phyloP scores from a whole-genome alignment of 495 filamentous ascomycete species.

The Evernia prunastri region DNA sequence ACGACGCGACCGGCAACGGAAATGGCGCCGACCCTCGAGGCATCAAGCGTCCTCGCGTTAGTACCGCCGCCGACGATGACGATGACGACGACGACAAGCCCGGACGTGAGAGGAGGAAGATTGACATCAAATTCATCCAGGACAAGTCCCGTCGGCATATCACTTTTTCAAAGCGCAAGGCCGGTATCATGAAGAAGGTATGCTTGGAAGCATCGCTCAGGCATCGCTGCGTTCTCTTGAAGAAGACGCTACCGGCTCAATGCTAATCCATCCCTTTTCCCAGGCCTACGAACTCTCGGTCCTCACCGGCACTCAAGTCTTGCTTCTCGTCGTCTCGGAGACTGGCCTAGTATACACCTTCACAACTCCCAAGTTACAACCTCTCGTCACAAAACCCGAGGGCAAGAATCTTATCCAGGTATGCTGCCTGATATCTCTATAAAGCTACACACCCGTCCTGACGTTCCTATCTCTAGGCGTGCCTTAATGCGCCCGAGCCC shows the following conservation, averaged over 20 bases:
- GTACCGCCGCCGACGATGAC: conserved; percentile 78
- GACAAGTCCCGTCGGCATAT: conserved; percentile 99
- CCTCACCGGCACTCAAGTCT: conserved; percentile 94
- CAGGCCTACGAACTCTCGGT: conserved; percentile 98
- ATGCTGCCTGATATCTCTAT: conserved; percentile 28
- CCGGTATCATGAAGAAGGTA: conserved; percentile 99
- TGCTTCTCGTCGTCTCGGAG: conserved; percentile 95
- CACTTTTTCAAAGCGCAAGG: conserved; percentile 99
- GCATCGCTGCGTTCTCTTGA: conserved; percentile 11
- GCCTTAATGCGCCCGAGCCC: conserved; percentile 95
- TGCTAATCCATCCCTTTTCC: conserved; percentile 1
- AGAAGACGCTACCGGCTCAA: neutral
- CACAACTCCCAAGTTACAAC: conserved; percentile 98
- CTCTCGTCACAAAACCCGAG: conserved; percentile 96
- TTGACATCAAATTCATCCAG: conserved; percentile 99
- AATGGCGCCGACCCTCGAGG: conserved; percentile 64
- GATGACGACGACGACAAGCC: conserved; percentile 99
- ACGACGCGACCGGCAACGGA: conserved; percentile 48
- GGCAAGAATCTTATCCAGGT: conserved; percentile 99
- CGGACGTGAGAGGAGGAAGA: conserved; percentile 96
- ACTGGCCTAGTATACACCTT: conserved; percentile 99
- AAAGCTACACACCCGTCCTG: conserved; percentile 20
- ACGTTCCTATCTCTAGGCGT: conserved; percentile 55
- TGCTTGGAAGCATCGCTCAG: conserved; percentile 24
- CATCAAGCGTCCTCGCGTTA: conserved; percentile 82